Percentiles rank a stretch among this genome's conserved stretches.
These are phyloP conservation scores for Melampsora americana DNA, from an alignment of 1,284 basidiomycete species.

Conservation along the genomic window DNA sequence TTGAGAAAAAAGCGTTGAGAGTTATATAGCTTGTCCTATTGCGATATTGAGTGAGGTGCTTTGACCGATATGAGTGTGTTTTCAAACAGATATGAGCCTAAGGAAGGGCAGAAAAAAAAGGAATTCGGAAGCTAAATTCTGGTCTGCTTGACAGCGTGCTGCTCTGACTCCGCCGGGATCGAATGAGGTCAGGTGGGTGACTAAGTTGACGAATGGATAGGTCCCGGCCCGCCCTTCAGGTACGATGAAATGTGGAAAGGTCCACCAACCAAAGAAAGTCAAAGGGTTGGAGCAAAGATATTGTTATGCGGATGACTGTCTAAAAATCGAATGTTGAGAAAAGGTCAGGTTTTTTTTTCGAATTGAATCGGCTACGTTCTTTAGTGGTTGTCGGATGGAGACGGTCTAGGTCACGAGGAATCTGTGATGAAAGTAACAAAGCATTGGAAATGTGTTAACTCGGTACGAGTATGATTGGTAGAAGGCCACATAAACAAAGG, in stretches of 20 bases:
- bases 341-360: too few relatives aligned
- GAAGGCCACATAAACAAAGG: too few relatives aligned
- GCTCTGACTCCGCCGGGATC: neutral
- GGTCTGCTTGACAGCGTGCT: neutral
- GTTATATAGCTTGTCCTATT: neutral
- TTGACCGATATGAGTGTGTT: neutral
- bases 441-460: too few relatives aligned
- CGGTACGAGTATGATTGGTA: too few relatives aligned
- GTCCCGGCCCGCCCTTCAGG: neutral
- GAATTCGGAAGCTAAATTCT: conserved; percentile 1
- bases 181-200: conserved; percentile 1
- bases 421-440: too few relatives aligned
- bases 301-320: neutral
- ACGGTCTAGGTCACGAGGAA: too few relatives aligned
- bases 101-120: neutral
- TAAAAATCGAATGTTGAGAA: neutral
- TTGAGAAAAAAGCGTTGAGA: neutral
- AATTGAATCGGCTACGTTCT: too few relatives aligned
- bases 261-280: neutral
- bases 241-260: neutral
- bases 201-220: neutral
- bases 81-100: neutral
- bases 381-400: too few relatives aligned
- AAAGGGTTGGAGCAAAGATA: neutral
- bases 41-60: neutral